These are phyloP conservation scores for Aegilops bicornis DNA, from an alignment of 176 grass and related monocot species.

Conservation along the genomic window DNA sequence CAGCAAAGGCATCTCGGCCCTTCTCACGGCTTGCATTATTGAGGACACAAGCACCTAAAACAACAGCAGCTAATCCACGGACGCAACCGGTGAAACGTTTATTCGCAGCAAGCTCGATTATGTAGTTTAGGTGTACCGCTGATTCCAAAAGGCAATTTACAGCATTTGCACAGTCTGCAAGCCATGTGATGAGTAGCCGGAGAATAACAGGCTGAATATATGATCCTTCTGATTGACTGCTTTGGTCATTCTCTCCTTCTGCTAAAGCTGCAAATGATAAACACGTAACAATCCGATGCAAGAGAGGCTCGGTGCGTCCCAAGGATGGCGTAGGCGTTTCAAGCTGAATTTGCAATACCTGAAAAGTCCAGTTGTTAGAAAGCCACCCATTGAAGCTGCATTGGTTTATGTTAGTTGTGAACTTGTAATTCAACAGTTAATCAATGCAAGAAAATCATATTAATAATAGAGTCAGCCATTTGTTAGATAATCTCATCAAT, in stretches of 20 bases:
- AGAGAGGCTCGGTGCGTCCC: slow-evolving; percentile 66
- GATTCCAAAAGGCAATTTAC: slow-evolving; percentile 77
- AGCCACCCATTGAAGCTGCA: not conserved
- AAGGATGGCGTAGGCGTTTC: slow-evolving; percentile 73
- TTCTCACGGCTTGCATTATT: slow-evolving; percentile 77
- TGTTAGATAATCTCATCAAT: slow-evolving; percentile 8
- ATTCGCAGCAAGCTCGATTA: slow-evolving; percentile 81
- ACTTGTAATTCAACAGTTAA: not conserved
- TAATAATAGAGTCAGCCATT: not conserved
- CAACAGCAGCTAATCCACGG: slow-evolving; percentile 82
- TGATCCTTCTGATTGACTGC: slow-evolving; percentile 38
- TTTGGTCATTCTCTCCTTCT: slow-evolving; percentile 62
- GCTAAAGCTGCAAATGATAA: slow-evolving; percentile 72
- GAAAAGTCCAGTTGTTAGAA: slow-evolving; percentile 30
- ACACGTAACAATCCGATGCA: slow-evolving; percentile 76
- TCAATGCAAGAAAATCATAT: not conserved
- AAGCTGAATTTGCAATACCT: slow-evolving; percentile 85
- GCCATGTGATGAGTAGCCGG: slow-evolving; percentile 73
- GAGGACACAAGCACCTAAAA: slow-evolving; percentile 83
- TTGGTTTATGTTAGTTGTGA: not conserved
- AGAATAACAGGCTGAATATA: slow-evolving; percentile 82
- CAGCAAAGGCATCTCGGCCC: slow-evolving; percentile 71
- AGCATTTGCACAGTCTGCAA: slow-evolving; percentile 84
- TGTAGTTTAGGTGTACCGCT: slow-evolving; percentile 73
- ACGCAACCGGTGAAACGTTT: slow-evolving; percentile 57